Percentiles rank a stretch among this genome's conserved stretches.
Evolutionary conservation across 768 basidiomycete species (phyloP).

Genomic region (Hygrocybe punicea): DNA sequence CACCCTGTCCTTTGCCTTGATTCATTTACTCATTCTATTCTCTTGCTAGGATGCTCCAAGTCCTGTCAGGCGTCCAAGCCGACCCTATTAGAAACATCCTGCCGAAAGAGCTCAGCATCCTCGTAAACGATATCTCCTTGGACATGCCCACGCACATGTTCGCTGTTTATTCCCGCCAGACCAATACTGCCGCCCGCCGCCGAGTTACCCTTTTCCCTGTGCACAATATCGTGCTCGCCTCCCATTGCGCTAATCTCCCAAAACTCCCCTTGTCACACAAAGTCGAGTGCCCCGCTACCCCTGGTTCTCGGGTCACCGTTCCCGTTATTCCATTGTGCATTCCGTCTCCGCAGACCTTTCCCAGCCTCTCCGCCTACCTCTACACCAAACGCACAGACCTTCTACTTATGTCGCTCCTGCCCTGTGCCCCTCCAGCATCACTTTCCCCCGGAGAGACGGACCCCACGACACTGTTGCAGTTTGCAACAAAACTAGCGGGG

Average conservation of each 20-base stretch:
- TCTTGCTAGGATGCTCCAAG: slow-evolving; percentile 39
- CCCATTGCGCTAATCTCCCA: slow-evolving; percentile 65
- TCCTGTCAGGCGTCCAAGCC: slow-evolving; percentile 37
- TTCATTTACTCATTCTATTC: slow-evolving; percentile 1
- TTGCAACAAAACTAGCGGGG: slow-evolving; percentile 35
- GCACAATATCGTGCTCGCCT: slow-evolving; percentile 67
- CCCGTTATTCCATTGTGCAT: slow-evolving; percentile 64
- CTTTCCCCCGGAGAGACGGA: slow-evolving; percentile 25
- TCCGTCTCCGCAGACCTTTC: slow-evolving; percentile 60
- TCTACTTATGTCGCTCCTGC: slow-evolving; percentile 53
- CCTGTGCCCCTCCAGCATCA: slow-evolving; percentile 27
- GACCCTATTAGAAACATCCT: slow-evolving; percentile 32
- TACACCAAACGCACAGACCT: slow-evolving; percentile 56
- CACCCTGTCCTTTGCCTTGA: neutral
- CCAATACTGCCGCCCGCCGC: slow-evolving; percentile 14
- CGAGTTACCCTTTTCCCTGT: slow-evolving; percentile 57
- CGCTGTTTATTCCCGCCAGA: slow-evolving; percentile 38
- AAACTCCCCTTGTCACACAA: slow-evolving; percentile 42
- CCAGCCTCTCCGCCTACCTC: slow-evolving; percentile 57
- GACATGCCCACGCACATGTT: slow-evolving; percentile 52
- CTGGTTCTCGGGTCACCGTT: slow-evolving; percentile 39
- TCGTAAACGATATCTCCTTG: slow-evolving; percentile 33
- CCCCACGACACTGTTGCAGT: slow-evolving; percentile 10
- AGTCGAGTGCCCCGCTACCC: slow-evolving; percentile 32
- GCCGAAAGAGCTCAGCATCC: slow-evolving; percentile 44